Base-by-base conservation (phyloP, 1,139 yeast genomes). In the Williopsis jadinii region DNA sequence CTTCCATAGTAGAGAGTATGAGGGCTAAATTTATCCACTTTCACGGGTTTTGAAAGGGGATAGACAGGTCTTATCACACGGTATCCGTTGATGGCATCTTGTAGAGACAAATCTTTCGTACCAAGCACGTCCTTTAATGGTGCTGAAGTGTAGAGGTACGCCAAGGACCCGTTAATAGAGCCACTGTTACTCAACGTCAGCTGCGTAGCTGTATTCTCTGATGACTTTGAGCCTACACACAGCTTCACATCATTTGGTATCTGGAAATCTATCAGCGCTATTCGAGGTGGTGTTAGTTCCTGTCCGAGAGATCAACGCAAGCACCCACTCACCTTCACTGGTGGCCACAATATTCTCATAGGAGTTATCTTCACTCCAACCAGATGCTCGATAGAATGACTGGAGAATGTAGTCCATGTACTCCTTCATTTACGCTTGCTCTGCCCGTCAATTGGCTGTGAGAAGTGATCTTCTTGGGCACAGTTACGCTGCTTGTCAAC, bases 361-460 rank as follows among this genome's bases (percentile, higher is more conserved):
- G 36, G 83, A 73, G 60, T 84, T 83, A 50, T 84, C 87, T 45
- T 77, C 77, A 53, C 81, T 77, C 96, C 96, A 88, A 11, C 70
- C 71, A 2, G 94, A 80, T 32, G 82, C 62, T 40, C 66, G 63
- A 60, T 81, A 77, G 63, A 84, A 88, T 51, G 87, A 76, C 60
- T 73, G 70, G 51, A 81, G 80, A 35, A 88, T 75, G 60, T 84
- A 82, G 55, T 88, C 95, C 95, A 87, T 86, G 63, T 84, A 86
- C 39, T 78, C 75, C 51, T 81, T 70, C 97, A 88, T 87, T 39
- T 11, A 27, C 24, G 24, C 24, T 19, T 19, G 24, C 24, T 19
- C 24, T 19, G 24, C 24, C 24, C 24, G 24, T 19, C 24, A 19
- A n/a, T n/a, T n/a, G n/a, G n/a, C 24, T 19, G 6, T 4, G 24